Conservation (phyloP, 192 early-diverging fungal species). For the Coemansia aciculifera region DNA sequence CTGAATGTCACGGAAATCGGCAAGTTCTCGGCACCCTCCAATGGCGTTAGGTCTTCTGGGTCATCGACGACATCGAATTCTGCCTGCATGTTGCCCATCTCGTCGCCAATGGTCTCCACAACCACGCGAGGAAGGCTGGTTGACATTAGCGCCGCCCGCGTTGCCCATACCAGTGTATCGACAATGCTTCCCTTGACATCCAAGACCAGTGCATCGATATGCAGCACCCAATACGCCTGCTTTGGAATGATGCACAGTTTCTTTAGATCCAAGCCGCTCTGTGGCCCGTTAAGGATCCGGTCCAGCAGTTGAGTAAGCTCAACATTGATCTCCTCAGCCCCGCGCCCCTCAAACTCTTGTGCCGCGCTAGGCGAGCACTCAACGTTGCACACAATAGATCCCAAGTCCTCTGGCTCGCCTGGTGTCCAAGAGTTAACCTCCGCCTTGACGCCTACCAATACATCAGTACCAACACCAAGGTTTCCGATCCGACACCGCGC, state of each 20-base stretch:
- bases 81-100: constrained; percentile 71
- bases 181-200: constrained; percentile 86
- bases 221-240: constrained; percentile 86
- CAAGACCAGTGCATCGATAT: constrained; percentile 88
- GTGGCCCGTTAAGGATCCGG: constrained; percentile 75
- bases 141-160: constrained; percentile 84
- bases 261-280: constrained; percentile 82
- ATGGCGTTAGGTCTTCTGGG: constrained; percentile 75
- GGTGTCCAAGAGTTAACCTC: constrained; percentile 71
- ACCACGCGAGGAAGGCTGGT: constrained; percentile 83
- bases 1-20: constrained; percentile 85
- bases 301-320: constrained; percentile 82
- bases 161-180: constrained; percentile 84
- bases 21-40: constrained; percentile 76
- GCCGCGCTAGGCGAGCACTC: constrained; percentile 90
- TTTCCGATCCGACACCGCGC: constrained; percentile 63
- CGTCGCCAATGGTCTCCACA: constrained; percentile 78
- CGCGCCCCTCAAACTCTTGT: constrained; percentile 75
- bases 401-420: constrained; percentile 61
- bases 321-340: constrained; percentile 81
- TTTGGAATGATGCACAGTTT: constrained; percentile 90
- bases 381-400: constrained; percentile 79
- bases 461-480: constrained; percentile 79
- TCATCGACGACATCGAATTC: constrained; percentile 95
- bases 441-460: constrained; percentile 94